Base-by-base conservation (phyloP, 2,329 filamentous ascomycete species). In the Calonectria pteridis region DNA sequence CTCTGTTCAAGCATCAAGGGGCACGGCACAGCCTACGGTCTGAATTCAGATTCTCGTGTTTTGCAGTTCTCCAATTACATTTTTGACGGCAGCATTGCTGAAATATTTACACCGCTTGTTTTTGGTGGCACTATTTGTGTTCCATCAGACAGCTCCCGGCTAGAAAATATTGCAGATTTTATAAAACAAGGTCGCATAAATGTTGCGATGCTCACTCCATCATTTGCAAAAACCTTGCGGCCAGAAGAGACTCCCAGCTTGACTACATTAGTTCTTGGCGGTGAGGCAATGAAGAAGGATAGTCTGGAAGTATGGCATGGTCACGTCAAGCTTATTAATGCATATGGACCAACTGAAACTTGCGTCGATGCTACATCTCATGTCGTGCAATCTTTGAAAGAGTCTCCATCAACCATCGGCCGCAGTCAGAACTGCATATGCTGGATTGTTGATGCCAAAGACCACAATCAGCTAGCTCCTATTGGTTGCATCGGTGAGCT, bases 121-220 rank as follows among this genome's bases (percentile, higher is more conserved):
- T 74, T 79, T 28, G 85, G 85, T 43, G 85, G 83, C 7, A 84
- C 82, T 46, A 78, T 87, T 4, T 86, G 84, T 55, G 78, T 86
- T 3, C 83, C 85, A 1, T 84, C 83, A 1, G 84, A 86, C 20
- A 79, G 79, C 3, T 79, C 85, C 16, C 81, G 83, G 11, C 16
- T 71, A 13, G 26, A 58, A 18, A 51, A 71, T 26, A 64, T 65
- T 11, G 29, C 28, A 23, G 29, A 31, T 33, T 71, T 58, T 23
- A 66, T 71, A 20, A 46, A 43, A 14, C n/a, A 66, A 16, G 49
- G 28, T 20, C 28, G 49, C 4, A 28, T 72, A 35, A 67, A 49
- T 58, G 58, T 63, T 23, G 55, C 53, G 13, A 65, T 65, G 49
- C n/a, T 71, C 11, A 71, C 68, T 31, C 68, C 68, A 0, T 70